Percentiles rank a stretch among this genome's conserved stretches.
phyloP scores from a whole-genome alignment of 2,329 filamentous ascomycete species.

The Elsinoe arachidis region DNA sequence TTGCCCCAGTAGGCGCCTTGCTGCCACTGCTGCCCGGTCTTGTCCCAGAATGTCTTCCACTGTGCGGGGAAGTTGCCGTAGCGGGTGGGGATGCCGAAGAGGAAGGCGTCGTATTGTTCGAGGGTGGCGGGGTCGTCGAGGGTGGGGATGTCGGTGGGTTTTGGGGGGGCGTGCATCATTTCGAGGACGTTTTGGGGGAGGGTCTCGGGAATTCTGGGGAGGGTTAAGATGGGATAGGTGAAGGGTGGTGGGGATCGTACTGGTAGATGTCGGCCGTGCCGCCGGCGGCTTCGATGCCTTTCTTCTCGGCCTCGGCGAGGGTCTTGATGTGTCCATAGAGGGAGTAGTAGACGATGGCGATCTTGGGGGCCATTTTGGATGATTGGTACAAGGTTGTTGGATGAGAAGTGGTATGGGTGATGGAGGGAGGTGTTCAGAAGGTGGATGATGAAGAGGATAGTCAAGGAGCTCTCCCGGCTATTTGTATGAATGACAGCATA shows the following conservation, averaged over 20 bases:
- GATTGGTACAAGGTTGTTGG: background rate
- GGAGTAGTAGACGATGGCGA: slow-evolving; percentile 89
- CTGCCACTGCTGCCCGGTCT: slow-evolving; percentile 76
- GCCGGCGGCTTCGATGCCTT: slow-evolving; percentile 79
- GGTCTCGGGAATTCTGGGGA: slow-evolving; percentile 66
- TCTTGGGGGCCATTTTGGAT: slow-evolving; percentile 21
- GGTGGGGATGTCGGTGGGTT: slow-evolving; percentile 55
- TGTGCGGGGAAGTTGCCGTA: slow-evolving; percentile 97
- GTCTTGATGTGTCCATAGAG: slow-evolving; percentile 85
- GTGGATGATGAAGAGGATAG: background rate
- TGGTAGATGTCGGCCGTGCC: slow-evolving; percentile 76
- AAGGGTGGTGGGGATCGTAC: slow-evolving; percentile 36
- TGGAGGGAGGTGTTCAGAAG: background rate
- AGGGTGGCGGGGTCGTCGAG: slow-evolving; percentile 48
- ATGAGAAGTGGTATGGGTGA: background rate
- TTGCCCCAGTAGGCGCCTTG: slow-evolving; percentile 63
- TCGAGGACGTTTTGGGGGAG: slow-evolving; percentile 70
- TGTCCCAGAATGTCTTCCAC: slow-evolving; percentile 92
- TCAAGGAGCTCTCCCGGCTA: background rate
- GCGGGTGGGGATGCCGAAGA: slow-evolving; percentile 89
- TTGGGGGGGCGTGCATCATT: slow-evolving; percentile 86
- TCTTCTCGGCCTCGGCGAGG: slow-evolving; percentile 82
- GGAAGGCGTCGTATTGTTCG: slow-evolving; percentile 68
- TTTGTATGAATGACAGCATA: slow-evolving; percentile 6
- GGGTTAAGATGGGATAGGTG: background rate